phyloP scores from a whole-genome alignment of 495 filamentous ascomycete species.

The Aspergillus funiculosus region DNA sequence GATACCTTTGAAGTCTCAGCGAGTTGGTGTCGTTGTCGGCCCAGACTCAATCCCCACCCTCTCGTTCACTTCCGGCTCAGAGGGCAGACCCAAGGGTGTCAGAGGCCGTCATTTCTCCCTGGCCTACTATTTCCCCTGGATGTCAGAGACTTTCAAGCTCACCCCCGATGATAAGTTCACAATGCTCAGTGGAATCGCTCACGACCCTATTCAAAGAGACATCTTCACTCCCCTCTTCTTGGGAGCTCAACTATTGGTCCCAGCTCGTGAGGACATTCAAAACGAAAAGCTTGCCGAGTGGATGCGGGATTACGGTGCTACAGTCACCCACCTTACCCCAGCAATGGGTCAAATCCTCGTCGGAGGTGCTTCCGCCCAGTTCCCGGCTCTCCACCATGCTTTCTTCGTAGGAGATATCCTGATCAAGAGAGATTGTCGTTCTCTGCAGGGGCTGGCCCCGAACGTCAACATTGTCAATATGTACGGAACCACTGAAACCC shows the following conservation, averaged over 20 bases:
- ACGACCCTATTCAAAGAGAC: conserved; percentile 88
- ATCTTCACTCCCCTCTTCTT: conserved; percentile 93
- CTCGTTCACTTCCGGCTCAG: conserved; percentile 78
- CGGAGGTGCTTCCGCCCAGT: conserved; percentile 72
- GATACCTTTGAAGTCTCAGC: conserved; percentile 44
- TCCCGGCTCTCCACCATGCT: conserved; percentile 69
- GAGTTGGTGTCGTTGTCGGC: conserved; percentile 75
- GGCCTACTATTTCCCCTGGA: conserved; percentile 88
- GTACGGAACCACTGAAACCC: conserved; percentile 91
- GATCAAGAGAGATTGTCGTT: conserved; percentile 79
- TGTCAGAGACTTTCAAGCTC: conserved; percentile 75
- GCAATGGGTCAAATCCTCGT: conserved; percentile 94
- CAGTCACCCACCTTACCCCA: conserved; percentile 87
- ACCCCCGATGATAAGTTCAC: conserved; percentile 74
- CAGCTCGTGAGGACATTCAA: conserved; percentile 76
- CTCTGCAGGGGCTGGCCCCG: conserved; percentile 67
- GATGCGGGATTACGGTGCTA: conserved; percentile 75
- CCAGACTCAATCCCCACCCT: conserved; percentile 84
- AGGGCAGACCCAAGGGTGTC: conserved; percentile 84
- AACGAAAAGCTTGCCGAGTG: conserved; percentile 87
- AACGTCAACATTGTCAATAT: conserved; percentile 83
- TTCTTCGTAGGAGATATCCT: conserved; percentile 95
- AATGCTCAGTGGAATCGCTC: conserved; percentile 74
- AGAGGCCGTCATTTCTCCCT: conserved; percentile 82
- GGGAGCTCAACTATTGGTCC: conserved; percentile 75